Base-by-base conservation (phyloP, 257 asterid genomes). In the Solanum piurae region DNA sequence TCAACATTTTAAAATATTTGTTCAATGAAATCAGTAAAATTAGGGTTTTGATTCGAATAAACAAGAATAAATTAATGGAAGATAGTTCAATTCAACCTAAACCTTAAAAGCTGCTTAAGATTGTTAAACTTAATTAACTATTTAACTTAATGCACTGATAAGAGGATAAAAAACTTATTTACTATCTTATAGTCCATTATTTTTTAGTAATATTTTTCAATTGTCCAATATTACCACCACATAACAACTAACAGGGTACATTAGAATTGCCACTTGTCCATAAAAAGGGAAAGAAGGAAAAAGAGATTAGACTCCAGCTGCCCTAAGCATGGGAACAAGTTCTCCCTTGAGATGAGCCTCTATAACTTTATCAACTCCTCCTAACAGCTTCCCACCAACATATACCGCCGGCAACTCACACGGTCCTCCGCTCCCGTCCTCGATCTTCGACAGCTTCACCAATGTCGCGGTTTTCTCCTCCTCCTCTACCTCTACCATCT, bases 311-410 rank as follows among this genome's bases (percentile, higher is more conserved):
- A 95, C 96, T 14, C 96, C 94, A 49, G 95, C 94, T 86, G 90
- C 89, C 90, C 90, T 94, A 34, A 93, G 92, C 31, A 93, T 93
- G 8, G 95, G 94, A 5, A 94, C 94, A 86, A 94, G 87, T 44
- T 89, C 89, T 86, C 94, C 94, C 62, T 84, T 86, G 16, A 94
- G 90, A 88, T 94, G 96, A 5, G 94, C 87, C 3, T 93, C 93
- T 94, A 94, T 92, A 4, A 94, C 94, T 72, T 92, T 64, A 93
- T 37, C 58, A 10, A 11, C 7, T 0, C 36, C 37, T 6, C 21
- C 74, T 0, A 27, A 37, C 9, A 36, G 4, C 20, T 74, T 36
- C 20, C 52, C 83, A 20, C 20, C 52, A 37, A 74, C 25, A 11
- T 21, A 74, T 5, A 74, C 5, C 31, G 52, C 83, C 31, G 31